A percentile compares a stretch with the other conserved stretches of the same genome.
phyloP scores from a whole-genome alignment of 257 asterid species.

The Rhazya stricta region DNA sequence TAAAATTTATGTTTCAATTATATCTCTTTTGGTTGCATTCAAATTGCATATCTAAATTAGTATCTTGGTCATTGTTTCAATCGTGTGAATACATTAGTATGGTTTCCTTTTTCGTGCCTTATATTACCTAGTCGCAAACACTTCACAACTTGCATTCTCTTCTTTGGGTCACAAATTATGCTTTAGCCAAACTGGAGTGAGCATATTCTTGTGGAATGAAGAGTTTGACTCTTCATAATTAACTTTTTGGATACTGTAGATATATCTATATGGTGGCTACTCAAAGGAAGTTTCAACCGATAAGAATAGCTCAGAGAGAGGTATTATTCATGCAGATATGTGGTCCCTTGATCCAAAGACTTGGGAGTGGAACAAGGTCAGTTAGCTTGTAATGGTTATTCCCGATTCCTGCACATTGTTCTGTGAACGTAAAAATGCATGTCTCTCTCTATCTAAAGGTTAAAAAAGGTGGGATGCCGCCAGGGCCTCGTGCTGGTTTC shows the following conservation, averaged over 20 bases:
- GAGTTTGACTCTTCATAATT: not conserved
- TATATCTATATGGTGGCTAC: slow-evolving; percentile 92
- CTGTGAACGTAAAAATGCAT: not conserved
- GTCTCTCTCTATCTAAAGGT: slow-evolving; percentile 42
- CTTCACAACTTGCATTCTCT: not conserved
- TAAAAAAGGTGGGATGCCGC: slow-evolving; percentile 95
- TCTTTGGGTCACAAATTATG: not conserved
- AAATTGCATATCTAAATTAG: not conserved
- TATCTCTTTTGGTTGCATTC: not conserved
- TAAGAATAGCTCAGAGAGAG: slow-evolving; percentile 80
- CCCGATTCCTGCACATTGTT: not conserved
- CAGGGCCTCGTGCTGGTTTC: slow-evolving; percentile 99
- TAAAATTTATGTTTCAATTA: not conserved
- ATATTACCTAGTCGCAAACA: not conserved
- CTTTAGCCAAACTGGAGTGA: not conserved
- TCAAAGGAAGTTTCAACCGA: slow-evolving; percentile 85
- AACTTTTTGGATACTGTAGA: slow-evolving; percentile 33
- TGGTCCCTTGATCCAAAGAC: slow-evolving; percentile 95
- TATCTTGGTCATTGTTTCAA: not conserved
- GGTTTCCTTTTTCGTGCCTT: not conserved
- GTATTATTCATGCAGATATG: slow-evolving; percentile 88
- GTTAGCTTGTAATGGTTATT: slow-evolving; percentile 16
- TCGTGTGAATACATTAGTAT: not conserved
- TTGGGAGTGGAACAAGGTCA: slow-evolving; percentile 99
- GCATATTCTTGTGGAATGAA: not conserved